Evolutionary conservation across 805 yeast species (phyloP), one percentile per base, ranked within the genome.

Genomic region (Sporopachydermia lactativora): DNA sequence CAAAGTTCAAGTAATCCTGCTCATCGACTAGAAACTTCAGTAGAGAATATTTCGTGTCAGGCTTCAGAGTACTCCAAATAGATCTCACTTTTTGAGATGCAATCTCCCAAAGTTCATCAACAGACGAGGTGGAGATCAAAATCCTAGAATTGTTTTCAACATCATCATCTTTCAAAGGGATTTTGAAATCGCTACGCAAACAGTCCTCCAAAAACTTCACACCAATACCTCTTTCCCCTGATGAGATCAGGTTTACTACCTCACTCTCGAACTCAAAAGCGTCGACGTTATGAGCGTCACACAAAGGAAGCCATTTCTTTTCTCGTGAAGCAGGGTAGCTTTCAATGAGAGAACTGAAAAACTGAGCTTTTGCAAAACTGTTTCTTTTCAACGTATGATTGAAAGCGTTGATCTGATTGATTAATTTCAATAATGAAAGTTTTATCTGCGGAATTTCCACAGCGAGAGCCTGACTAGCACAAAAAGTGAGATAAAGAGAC

Each of bases 401-500:
- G 31, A 24, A 24, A 24, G 8, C 13, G 31, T 24, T 24, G 31
- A 24, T 24, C n/a, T n/a, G 70, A 65, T 65, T 60, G n/a, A 78
- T 55, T 34, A 68, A 48, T n/a, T 57, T 51, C 43, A 78, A 53
- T 3, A 78, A 60, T 18, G 64, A 60, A 36, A 63, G 57, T 52
- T 85, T 81, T 16, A 83, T 64, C 15, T 59, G 66, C 16, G 81
- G 78, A 17, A 76, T 47, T 5, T 72, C 58, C 17, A 68, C 60
- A 5, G 61, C 48, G 34, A 63, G 54, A 51, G 83, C 81, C 56
- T 85, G 92, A 42, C 79, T 75, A 15, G 80, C 73, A 50, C 84
- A 65, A 47, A 77, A 81, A 0, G 86, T 71, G 41, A 77, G 56
- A 37, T 71, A 64, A 4, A 79, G 60, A 42, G 71, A 69, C 13